Conservation (phyloP, 2,329 filamentous ascomycete genomes). For the Fusarium pseudonygamai region DNA sequence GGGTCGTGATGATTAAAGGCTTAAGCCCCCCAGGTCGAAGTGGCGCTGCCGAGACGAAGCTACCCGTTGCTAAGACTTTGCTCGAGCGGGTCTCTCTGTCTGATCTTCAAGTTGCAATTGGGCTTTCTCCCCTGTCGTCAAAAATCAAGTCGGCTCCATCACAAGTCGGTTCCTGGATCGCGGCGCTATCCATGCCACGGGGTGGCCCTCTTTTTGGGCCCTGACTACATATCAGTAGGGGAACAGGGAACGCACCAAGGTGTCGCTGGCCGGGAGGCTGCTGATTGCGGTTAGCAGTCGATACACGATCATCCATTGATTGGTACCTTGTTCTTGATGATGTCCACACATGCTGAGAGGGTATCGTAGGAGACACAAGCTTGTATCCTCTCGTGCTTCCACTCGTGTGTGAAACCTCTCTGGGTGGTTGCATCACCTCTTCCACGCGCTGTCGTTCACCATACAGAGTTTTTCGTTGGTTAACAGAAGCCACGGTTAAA, state of each 20-base stretch:
- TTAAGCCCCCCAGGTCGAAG: constrained; percentile 33
- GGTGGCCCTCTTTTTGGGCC: constrained; percentile 36
- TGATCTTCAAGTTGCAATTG: constrained; percentile 10
- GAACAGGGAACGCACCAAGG: constrained; percentile 21
- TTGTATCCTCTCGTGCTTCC: constrained; percentile 27
- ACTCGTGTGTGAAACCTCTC: constrained; percentile 23
- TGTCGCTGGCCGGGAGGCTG: constrained; percentile 22
- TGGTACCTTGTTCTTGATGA: constrained; percentile 10
- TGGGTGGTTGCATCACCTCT: constrained; percentile 29
- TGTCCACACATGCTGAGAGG: neutral
- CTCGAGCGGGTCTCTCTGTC: constrained; percentile 19
- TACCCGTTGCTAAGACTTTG: constrained; percentile 33
- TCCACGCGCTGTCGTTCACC: constrained; percentile 16
- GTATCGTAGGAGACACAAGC: constrained; percentile 19
- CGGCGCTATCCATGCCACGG: constrained; percentile 41
- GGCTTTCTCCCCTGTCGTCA: constrained; percentile 16
- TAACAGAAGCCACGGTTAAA: constrained; percentile 6
- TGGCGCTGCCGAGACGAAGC: constrained; percentile 40
- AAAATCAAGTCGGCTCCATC: constrained; percentile 31
- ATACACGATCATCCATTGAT: constrained; percentile 15
- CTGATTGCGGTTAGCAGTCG: constrained; percentile 18
- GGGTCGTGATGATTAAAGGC: constrained; percentile 43
- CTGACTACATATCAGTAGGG: constrained; percentile 20
- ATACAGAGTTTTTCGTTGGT: constrained; percentile 4
- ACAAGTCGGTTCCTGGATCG: constrained; percentile 41